Percentiles rank a stretch among this genome's conserved stretches.
These are phyloP conservation scores for Aspergillus oerlinghausenensis DNA, from an alignment of 2,329 filamentous ascomycete species.

Conservation along the genomic window DNA sequence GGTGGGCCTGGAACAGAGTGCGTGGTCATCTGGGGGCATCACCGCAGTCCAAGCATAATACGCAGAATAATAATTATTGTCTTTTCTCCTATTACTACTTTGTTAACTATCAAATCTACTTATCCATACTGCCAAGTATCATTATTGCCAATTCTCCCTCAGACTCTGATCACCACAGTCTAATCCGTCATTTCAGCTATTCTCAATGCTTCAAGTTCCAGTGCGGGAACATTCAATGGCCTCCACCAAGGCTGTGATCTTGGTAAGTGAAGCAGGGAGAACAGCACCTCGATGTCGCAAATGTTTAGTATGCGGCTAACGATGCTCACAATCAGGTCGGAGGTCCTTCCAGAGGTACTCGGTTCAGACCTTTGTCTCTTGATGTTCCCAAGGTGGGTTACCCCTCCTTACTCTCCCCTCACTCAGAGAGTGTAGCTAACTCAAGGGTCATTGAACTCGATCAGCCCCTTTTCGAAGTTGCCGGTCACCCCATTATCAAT, in stretches of 20 bases:
- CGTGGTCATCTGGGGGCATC: slow-evolving; percentile 1
- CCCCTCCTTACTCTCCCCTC: slow-evolving; percentile 16
- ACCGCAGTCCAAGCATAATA: neutral
- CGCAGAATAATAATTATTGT: neutral
- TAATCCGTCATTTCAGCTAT: slow-evolving; percentile 7
- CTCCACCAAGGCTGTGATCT: slow-evolving; percentile 87
- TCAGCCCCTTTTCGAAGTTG: slow-evolving; percentile 94
- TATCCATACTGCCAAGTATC: neutral
- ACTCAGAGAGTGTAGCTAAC: neutral
- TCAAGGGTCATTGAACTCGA: slow-evolving; percentile 2
- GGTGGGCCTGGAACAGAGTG: slow-evolving; percentile 4
- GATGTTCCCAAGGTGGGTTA: slow-evolving; percentile 82
- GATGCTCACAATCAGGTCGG: slow-evolving; percentile 64
- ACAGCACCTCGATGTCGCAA: neutral
- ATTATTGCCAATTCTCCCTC: neutral
- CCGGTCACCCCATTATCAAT: slow-evolving; percentile 96
- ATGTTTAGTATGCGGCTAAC: slow-evolving; percentile 13
- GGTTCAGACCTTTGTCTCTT: slow-evolving; percentile 90
- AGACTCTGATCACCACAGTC: neutral
- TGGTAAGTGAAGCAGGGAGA: slow-evolving; percentile 56
- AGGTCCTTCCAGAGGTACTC: slow-evolving; percentile 88
- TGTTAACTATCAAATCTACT: neutral
- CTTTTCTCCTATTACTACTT: neutral
- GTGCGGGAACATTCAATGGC: slow-evolving; percentile 44
- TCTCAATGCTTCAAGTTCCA: slow-evolving; percentile 44